Percentiles rank a stretch among this genome's conserved stretches.
These are phyloP conservation scores for Pugionium cornutum DNA, from an alignment of 345 rosid genomes.

Conservation along the genomic window DNA sequence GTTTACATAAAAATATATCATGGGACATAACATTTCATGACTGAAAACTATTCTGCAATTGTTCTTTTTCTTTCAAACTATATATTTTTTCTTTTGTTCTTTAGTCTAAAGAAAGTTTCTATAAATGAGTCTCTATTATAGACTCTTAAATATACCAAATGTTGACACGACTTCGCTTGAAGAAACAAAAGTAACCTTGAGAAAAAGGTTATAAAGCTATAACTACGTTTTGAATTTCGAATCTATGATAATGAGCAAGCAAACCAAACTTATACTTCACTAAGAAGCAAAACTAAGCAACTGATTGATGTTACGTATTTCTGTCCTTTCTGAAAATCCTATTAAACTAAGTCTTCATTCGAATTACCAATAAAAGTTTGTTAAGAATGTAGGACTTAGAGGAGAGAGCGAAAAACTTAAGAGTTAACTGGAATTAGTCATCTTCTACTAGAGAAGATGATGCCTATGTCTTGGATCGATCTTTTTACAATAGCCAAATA, in stretches of 20 bases:
- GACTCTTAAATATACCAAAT: not conserved
- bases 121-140: conserved; percentile 4
- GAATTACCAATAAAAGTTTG: not conserved
- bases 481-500: conserved; percentile 13
- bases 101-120: too few species aligned
- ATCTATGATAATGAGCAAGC: not conserved
- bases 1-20: too few species aligned
- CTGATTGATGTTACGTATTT: not conserved
- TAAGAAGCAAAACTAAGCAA: conserved; percentile 9
- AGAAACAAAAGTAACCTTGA: not conserved
- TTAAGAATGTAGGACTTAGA: not conserved
- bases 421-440: conserved; percentile 2
- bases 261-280: conserved; percentile 4
- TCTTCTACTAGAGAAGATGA: not conserved
- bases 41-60: too few species aligned
- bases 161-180: not conserved
- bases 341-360: not conserved
- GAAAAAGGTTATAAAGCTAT: not conserved
- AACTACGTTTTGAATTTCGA: not conserved
- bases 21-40: too few species aligned
- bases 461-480: not conserved
- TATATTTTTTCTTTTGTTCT: too few species aligned
- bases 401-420: not conserved
- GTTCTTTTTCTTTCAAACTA: too few species aligned
- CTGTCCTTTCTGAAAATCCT: not conserved